phyloP scores from a whole-genome alignment of 1,284 basidiomycete species.

The Moesziomyces globuligerus region DNA sequence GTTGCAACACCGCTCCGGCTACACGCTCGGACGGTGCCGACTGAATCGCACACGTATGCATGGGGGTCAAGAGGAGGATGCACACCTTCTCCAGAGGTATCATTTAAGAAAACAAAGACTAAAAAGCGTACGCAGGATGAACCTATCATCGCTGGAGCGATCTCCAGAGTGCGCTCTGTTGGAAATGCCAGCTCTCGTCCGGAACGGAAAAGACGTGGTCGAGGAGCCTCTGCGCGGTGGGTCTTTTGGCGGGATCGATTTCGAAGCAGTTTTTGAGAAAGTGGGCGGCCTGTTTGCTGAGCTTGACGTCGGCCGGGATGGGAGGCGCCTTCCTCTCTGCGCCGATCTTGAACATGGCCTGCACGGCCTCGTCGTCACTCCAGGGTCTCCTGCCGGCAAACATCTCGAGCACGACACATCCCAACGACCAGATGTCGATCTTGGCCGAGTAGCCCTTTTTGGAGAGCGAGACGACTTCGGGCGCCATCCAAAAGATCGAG shows the following conservation, averaged over 20 bases:
- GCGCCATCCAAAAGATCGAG: slow-evolving; percentile 99
- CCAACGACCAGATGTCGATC: slow-evolving; percentile 97
- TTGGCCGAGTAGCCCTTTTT: slow-evolving; percentile 88
- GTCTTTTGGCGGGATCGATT: slow-evolving; percentile 85
- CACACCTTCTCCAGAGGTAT: no score
- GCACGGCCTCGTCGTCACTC: slow-evolving; percentile 86
- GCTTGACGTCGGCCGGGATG: slow-evolving; percentile 81
- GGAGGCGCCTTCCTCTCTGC: slow-evolving; percentile 85
- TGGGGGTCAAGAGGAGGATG: no score
- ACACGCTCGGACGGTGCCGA: no score
- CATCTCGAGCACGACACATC: slow-evolving; percentile 98
- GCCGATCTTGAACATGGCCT: slow-evolving; percentile 93
- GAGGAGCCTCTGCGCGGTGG: slow-evolving; percentile 82
- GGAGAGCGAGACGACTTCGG: slow-evolving; percentile 87
- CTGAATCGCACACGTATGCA: no score
- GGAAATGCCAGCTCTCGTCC: slow-evolving; percentile 55
- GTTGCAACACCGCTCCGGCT: no score
- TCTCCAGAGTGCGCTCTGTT: slow-evolving; percentile 49
- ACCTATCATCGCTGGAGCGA: slow-evolving; percentile 21
- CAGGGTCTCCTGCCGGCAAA: slow-evolving; percentile 94
- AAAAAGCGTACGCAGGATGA: no score
- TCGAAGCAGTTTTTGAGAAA: slow-evolving; percentile 91
- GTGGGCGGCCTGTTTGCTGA: slow-evolving; percentile 81
- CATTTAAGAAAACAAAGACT: slow-evolving; percentile 1
- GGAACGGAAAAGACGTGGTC: slow-evolving; percentile 79